Conservation (phyloP, 345 rosid species). For the Eutrema yunnanense region DNA sequence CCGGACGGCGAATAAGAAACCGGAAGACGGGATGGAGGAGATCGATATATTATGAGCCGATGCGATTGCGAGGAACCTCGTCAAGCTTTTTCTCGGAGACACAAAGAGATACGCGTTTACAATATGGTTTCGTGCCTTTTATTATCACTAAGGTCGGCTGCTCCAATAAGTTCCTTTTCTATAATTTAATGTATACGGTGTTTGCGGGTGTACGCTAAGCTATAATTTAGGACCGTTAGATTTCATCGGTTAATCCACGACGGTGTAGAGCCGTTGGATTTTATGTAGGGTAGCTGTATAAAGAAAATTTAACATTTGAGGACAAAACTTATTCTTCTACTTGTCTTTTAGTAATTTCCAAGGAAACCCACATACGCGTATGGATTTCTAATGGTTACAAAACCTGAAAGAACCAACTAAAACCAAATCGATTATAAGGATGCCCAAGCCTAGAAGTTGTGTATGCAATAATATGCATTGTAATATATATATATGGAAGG, state of each 20-base stretch:
- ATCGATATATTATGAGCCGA: constrained; percentile 22
- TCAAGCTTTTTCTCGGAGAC: constrained; percentile 5
- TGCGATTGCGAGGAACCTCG: constrained; percentile 9
- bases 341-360: too few species aligned
- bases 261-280: not conserved
- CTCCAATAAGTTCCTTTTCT: constrained; percentile 13
- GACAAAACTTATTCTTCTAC: too few species aligned
- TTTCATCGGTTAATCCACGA: not conserved
- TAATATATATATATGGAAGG: too few species aligned
- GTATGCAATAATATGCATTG: too few species aligned
- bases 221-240: not conserved
- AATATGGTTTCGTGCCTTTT: not conserved
- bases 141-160: not conserved
- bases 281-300: not conserved
- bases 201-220: not conserved
- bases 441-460: too few species aligned
- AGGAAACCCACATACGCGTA: too few species aligned
- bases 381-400: too few species aligned
- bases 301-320: too few species aligned
- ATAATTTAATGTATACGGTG: not conserved
- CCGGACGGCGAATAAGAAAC: constrained; percentile 29
- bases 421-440: too few species aligned
- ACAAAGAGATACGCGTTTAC: constrained; percentile 12
- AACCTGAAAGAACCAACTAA: too few species aligned
- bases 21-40: constrained; percentile 6